phyloP scores from a whole-genome alignment of 805 yeast genomes.

The Ogataea methanolica region DNA sequence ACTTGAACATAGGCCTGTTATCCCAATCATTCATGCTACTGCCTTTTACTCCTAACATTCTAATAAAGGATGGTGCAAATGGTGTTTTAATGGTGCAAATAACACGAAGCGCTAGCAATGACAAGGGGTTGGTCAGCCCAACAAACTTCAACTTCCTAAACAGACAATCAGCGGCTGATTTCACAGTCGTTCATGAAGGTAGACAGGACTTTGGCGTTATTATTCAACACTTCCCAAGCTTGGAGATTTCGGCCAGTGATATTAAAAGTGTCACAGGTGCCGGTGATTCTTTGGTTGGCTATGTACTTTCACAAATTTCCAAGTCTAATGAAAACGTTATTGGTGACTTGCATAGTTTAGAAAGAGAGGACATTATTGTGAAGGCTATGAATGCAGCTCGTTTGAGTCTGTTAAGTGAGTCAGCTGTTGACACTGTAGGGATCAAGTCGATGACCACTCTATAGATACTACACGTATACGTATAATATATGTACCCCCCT shows the following conservation, averaged over 20 bases:
- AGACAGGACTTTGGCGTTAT: slow-evolving; percentile 43
- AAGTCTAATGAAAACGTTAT: slow-evolving; percentile 8
- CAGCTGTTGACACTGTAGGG: slow-evolving; percentile 22
- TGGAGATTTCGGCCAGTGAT: slow-evolving; percentile 28
- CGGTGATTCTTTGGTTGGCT: slow-evolving; percentile 79
- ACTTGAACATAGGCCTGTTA: slow-evolving; percentile 41
- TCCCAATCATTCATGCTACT: slow-evolving; percentile 70
- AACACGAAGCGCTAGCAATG: slow-evolving; percentile 25
- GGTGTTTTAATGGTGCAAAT: slow-evolving; percentile 53
- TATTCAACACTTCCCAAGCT: slow-evolving; percentile 53
- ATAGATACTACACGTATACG: neutral
- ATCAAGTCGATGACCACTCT: slow-evolving; percentile 1
- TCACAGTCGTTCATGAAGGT: slow-evolving; percentile 21
- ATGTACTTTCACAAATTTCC: slow-evolving; percentile 42
- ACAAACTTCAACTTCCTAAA: slow-evolving; percentile 2
- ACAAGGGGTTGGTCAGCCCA: slow-evolving; percentile 1
- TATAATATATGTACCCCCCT: neutral
- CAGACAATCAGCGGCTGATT: slow-evolving; percentile 5
- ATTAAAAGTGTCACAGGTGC: slow-evolving; percentile 80
- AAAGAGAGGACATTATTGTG: slow-evolving; percentile 18
- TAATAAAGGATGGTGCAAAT: slow-evolving; percentile 61
- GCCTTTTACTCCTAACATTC: slow-evolving; percentile 64
- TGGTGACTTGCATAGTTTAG: slow-evolving; percentile 6
- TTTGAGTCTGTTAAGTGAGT: slow-evolving; percentile 17
- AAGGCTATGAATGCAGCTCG: slow-evolving; percentile 25